These are phyloP conservation scores for Hammondia hammondi DNA, from an alignment of 169 alveolate species.

Conservation along the genomic window DNA sequence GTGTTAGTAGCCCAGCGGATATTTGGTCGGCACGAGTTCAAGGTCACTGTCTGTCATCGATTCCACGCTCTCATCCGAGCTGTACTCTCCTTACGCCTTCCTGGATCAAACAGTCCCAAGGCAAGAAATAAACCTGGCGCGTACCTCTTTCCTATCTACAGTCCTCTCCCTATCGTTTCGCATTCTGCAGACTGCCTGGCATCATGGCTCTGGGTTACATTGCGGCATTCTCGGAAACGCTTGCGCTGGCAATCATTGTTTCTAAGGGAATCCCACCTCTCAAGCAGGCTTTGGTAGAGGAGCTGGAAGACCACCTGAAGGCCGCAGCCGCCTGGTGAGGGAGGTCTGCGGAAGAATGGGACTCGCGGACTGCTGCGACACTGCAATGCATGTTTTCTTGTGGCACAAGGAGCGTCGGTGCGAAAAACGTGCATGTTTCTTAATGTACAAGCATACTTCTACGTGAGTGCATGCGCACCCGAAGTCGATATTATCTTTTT, in stretches of 20 bases:
- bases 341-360: too few relatives aligned
- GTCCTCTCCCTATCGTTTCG: background rate
- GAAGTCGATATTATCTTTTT: too few relatives aligned
- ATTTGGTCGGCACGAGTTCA: background rate
- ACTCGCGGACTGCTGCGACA: too few relatives aligned
- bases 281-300: slow-evolving; percentile 92
- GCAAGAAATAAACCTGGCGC: too few relatives aligned
- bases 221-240: slow-evolving; percentile 92
- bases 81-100: background rate
- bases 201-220: slow-evolving; percentile 93
- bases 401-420: too few relatives aligned
- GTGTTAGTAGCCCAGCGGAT: background rate
- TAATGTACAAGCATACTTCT: too few relatives aligned
- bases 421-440: too few relatives aligned
- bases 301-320: slow-evolving; percentile 92
- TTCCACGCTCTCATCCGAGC: background rate
- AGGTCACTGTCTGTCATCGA: background rate
- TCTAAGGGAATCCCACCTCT: slow-evolving; percentile 93
- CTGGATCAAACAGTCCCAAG: background rate
- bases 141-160: too few relatives aligned
- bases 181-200: slow-evolving; percentile 89
- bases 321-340: slow-evolving; percentile 92
- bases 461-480: too few relatives aligned
- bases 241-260: slow-evolving; percentile 94
- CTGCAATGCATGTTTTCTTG: too few relatives aligned